Conservation (phyloP, 495 filamentous ascomycete species). For the Xylona heveae region DNA sequence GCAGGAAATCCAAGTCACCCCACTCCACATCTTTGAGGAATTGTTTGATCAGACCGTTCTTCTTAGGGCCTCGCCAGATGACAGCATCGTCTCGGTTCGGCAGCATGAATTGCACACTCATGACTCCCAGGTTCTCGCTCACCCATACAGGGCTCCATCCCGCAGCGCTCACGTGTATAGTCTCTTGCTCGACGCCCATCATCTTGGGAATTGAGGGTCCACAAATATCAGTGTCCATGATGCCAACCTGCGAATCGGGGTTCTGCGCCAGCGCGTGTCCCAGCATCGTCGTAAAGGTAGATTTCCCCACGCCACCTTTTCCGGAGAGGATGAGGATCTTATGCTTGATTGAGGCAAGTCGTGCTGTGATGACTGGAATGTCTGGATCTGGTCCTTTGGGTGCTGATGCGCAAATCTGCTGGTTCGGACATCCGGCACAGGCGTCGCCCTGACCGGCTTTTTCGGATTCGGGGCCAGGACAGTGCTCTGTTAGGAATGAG, state of each 20-base stretch:
- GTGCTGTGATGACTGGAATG: conserved; percentile 64
- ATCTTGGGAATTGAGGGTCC: conserved; percentile 91
- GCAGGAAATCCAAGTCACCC: conserved; percentile 80
- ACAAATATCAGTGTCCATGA: conserved; percentile 96
- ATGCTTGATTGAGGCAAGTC: conserved; percentile 61
- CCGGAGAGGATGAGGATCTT: conserved; percentile 84
- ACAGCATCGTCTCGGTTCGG: conserved; percentile 81
- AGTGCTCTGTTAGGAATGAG: conserved; percentile 42
- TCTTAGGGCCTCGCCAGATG: conserved; percentile 90
- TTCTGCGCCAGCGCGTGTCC: conserved; percentile 72
- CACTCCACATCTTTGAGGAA: conserved; percentile 95
- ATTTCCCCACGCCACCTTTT: conserved; percentile 94
- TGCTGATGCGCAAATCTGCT: conserved; percentile 78
- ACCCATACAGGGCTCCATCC: conserved; percentile 95
- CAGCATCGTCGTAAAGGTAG: conserved; percentile 71
- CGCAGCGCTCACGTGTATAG: conserved; percentile 60
- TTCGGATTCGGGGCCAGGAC: conserved; percentile 80
- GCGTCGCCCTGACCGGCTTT: conserved; percentile 69
- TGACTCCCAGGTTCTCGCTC: conserved; percentile 71
- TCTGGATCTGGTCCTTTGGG: conserved; percentile 95
- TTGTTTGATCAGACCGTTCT: conserved; percentile 94
- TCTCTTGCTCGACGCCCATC: conserved; percentile 88
- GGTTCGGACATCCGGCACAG: conserved; percentile 88
- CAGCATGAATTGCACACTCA: conserved; percentile 96
- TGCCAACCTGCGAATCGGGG: conserved; percentile 51